Base-by-base conservation (phyloP, 169 alveolate genomes). In the Plasmodium gallinaceum region DNA sequence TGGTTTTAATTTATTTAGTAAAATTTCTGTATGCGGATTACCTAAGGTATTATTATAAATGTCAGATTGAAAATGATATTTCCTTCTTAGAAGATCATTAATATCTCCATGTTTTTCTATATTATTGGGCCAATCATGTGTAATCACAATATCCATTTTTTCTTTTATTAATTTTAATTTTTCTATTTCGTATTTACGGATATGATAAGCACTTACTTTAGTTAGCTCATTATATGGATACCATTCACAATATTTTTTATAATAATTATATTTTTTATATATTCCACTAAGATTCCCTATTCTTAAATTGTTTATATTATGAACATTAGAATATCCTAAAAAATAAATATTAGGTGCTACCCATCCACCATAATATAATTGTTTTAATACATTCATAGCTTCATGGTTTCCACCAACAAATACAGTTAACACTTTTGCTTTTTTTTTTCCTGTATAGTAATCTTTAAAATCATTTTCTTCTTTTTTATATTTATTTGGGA, bases 331-430 rank as follows among this genome's bases (percentile, higher is more conserved):
- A 58, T 94, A 95, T 7, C 99, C 99, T 93, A 98, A 74, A 88
- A 95, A 98, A 90, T 96, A 98, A 22, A 98, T 98, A 91, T 98
- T 98, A 75, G 98, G 98, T 26, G 99, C 99, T 22, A 98, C 99
- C 99, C 99, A 98, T 7, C 99, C 99, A 12, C 99, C 99, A 93
- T 95, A 97, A 92, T 94, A 95, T 91, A 97, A 92, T 75, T 98
- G 98, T 73, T 96, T 95, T 24, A 98, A 90, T 78, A 97, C 96
- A 86, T 97, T 97, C 45, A 98, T 96, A 10, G 99, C 98, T 89
- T 98, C 99, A 91, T 98, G 99, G 89, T 98, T 98, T 18, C 99
- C 99, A 26, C 99, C 99, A 18, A 98, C 95, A 92, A 98, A 97
- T 22, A 98, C 89, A 8, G 99, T 98, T 61, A 98, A 94, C 65